These are phyloP conservation scores for Tanacetum coccineum DNA, from an alignment of 129 eudicot genomes.

Conservation along the genomic window DNA sequence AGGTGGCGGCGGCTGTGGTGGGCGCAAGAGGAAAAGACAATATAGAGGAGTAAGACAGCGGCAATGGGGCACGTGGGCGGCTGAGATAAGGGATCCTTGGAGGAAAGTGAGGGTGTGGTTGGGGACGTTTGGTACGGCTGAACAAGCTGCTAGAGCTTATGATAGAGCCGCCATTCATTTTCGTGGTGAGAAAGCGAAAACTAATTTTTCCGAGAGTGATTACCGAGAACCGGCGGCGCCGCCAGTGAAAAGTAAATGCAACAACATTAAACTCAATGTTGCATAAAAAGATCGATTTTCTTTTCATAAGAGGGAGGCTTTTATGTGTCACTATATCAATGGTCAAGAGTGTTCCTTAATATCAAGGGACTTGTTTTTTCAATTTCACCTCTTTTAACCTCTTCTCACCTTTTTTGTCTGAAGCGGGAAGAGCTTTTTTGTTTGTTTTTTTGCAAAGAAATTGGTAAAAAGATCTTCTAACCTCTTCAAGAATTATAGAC, in stretches of 20 bases:
- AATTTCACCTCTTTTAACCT: too few relatives aligned
- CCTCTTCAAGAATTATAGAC: too few relatives aligned
- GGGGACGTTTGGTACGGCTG: conserved; percentile 48
- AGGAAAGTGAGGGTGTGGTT: conserved; percentile 41
- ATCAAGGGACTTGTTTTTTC: too few relatives aligned
- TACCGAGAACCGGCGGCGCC: conserved; percentile 4
- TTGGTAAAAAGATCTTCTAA: too few relatives aligned
- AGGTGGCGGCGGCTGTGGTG: not conserved
- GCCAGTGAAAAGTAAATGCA: not conserved
- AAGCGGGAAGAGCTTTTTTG: too few relatives aligned
- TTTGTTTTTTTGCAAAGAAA: too few relatives aligned
- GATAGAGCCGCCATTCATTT: conserved; percentile 48
- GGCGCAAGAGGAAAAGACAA: conserved; percentile 25
- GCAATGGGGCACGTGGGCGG: conserved; percentile 45
- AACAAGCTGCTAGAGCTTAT: conserved; percentile 50
- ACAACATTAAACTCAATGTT: too few relatives aligned
- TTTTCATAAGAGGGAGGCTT: too few relatives aligned
- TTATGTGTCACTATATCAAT: too few relatives aligned
- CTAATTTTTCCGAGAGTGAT: conserved; percentile 43
- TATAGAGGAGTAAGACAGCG: conserved; percentile 34
- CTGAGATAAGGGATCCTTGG: conserved; percentile 49
- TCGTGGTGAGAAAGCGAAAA: conserved; percentile 50
- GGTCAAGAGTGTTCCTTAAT: too few relatives aligned
- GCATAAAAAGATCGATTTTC: too few relatives aligned
- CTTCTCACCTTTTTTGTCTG: too few relatives aligned